Conservation (phyloP, 2,329 filamentous ascomycete genomes). For the Colletotrichum sp. region DNA sequence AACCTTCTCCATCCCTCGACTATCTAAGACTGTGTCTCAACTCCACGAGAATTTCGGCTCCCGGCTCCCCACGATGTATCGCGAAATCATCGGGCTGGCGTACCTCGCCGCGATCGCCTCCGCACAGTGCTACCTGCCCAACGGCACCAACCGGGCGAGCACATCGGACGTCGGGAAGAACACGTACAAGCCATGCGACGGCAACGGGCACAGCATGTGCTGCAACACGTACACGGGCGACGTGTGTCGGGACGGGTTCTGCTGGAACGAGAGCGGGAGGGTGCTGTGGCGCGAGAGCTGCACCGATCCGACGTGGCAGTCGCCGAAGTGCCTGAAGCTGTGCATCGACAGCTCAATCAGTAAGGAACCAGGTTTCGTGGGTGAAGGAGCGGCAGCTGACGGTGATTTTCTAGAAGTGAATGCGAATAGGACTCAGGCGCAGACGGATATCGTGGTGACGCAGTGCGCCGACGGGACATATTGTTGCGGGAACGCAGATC, state of each 20-base stretch:
- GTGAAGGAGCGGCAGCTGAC: background rate
- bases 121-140: constrained; percentile 6
- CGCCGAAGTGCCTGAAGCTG: constrained; percentile 24
- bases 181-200: background rate
- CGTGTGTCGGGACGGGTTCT: background rate
- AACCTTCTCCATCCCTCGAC: background rate
- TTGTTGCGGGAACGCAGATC: background rate
- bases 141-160: background rate
- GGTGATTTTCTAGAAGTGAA: background rate
- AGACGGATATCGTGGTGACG: background rate
- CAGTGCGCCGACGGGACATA: background rate
- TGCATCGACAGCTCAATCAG: constrained; percentile 5
- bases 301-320: constrained; percentile 27
- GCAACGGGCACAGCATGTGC: constrained; percentile 6
- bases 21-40: background rate
- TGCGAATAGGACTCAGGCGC: background rate
- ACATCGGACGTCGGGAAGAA: background rate
- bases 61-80: background rate
- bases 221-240: constrained; percentile 2
- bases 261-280: background rate
- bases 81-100: background rate
- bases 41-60: background rate
- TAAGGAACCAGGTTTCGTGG: background rate
- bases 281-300: constrained; percentile 26
- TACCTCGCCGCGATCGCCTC: background rate